Percentiles rank a stretch among this genome's conserved stretches.
phyloP scores from a whole-genome alignment of 225 moss, liverwort and hornwort genomes.

The Sphagnum tenellum region DNA sequence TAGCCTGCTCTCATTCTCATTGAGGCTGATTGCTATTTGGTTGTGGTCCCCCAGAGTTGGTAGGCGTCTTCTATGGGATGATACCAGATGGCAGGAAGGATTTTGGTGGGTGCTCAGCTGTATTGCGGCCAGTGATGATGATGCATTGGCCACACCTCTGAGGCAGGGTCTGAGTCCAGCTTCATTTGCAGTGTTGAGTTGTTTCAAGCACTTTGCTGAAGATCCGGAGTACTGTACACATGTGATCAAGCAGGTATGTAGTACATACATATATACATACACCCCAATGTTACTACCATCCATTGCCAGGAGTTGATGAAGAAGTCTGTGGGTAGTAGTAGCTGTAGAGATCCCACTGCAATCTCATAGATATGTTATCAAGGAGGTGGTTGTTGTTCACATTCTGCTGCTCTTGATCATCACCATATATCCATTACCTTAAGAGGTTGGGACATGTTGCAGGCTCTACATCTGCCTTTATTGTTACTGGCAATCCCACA shows the following conservation, averaged over 20 bases:
- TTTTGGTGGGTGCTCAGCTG: conserved; percentile 90
- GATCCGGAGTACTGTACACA: conserved; percentile 79
- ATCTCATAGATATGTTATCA: no score
- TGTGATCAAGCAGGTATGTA: conserved; percentile 73
- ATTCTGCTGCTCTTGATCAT: no score
- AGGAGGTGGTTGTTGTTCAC: no score
- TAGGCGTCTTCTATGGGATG: conserved; percentile 76
- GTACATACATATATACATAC: background rate
- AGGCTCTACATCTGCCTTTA: conserved; percentile 93
- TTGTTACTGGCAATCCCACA: conserved; percentile 89
- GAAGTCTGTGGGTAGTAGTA: no score
- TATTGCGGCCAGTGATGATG: conserved; percentile 47
- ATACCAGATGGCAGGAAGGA: conserved; percentile 90
- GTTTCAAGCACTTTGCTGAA: conserved; percentile 87
- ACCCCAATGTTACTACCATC: no score
- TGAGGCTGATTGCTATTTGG: no score
- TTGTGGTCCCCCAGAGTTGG: conserved; percentile 44
- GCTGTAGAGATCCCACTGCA: no score
- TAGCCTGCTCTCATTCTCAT: no score
- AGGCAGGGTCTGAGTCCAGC: conserved; percentile 74
- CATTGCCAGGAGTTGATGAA: no score
- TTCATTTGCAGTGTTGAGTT: conserved; percentile 88
- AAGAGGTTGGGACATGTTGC: conserved; percentile 6
- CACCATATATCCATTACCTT: no score
- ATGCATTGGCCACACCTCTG: conserved; percentile 78